Percentiles rank a stretch among this genome's conserved stretches.
Conservation (phyloP, 805 yeast genomes). For the Suhomyces sp. region DNA sequence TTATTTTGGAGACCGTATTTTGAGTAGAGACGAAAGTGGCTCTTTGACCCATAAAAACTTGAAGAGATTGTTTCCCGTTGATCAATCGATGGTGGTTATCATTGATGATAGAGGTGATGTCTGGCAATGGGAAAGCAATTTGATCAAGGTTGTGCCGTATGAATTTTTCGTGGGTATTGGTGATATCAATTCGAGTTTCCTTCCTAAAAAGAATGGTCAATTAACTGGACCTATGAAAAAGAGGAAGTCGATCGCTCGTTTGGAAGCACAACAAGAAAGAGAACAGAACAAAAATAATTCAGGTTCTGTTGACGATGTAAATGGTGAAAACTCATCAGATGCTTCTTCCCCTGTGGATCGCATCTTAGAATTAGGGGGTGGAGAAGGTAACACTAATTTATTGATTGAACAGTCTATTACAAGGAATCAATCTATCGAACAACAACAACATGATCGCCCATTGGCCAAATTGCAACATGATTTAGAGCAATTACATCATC, state of each 20-base stretch:
- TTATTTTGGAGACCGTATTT: conserved; percentile 86
- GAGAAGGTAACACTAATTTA: conserved; percentile 48
- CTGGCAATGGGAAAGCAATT: conserved; percentile 94
- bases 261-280: conserved; percentile 44
- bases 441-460: conserved; percentile 80
- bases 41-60: conserved; percentile 85
- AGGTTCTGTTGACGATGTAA: conserved; percentile 5
- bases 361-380: conserved; percentile 49
- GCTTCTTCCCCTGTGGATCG: conserved; percentile 47
- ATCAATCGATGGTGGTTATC: conserved; percentile 92
- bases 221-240: conserved; percentile 62
- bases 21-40: conserved; percentile 94
- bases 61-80: conserved; percentile 88
- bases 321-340: conserved; percentile 10
- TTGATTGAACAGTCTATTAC: conserved; percentile 59
- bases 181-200: conserved; percentile 88
- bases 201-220: conserved; percentile 73
- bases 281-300: conserved; percentile 11
- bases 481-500: conserved; percentile 51
- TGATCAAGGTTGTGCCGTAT: conserved; percentile 91
- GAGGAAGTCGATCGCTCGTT: conserved; percentile 53
- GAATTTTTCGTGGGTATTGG: conserved; percentile 97
- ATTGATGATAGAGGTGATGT: conserved; percentile 98
- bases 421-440: conserved; percentile 69
- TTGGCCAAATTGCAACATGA: conserved; percentile 78